Conservation (phyloP, 1,284 basidiomycete species). For the Ceratobasidium sp. region DNA sequence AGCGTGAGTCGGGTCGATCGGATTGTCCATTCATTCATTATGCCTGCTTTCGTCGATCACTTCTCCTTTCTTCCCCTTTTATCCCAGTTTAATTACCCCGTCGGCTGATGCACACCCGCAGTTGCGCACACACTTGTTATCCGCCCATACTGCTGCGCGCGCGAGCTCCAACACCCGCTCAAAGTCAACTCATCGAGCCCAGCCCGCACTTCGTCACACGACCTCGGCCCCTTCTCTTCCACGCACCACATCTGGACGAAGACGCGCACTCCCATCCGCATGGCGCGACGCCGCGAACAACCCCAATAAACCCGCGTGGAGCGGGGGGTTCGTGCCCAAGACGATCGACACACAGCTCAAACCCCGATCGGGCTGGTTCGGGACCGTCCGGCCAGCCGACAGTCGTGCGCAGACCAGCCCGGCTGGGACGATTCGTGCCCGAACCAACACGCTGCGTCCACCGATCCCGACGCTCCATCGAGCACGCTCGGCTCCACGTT, state of each 20-base stretch:
- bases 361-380: neutral
- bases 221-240: slow-evolving; percentile 23
- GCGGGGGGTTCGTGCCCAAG: slow-evolving; percentile 21
- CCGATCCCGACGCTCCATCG: slow-evolving; percentile 12
- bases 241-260: slow-evolving; percentile 8
- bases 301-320: neutral
- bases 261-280: slow-evolving; percentile 16
- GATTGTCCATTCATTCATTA: neutral
- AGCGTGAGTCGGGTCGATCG: slow-evolving; percentile 16
- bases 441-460: neutral
- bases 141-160: neutral
- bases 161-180: neutral
- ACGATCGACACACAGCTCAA: neutral
- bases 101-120: neutral
- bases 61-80: neutral
- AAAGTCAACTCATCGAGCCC: neutral
- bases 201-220: slow-evolving; percentile 13
- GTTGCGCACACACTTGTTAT: slow-evolving; percentile 21
- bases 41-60: neutral
- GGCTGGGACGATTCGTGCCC: neutral
- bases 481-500: slow-evolving; percentile 23
- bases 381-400: neutral
- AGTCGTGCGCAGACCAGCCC: neutral
- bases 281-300: slow-evolving; percentile 10
- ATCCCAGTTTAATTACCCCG: neutral